phyloP scores from a whole-genome alignment of 768 basidiomycete species.

The Boletus rufocinnamomeus region DNA sequence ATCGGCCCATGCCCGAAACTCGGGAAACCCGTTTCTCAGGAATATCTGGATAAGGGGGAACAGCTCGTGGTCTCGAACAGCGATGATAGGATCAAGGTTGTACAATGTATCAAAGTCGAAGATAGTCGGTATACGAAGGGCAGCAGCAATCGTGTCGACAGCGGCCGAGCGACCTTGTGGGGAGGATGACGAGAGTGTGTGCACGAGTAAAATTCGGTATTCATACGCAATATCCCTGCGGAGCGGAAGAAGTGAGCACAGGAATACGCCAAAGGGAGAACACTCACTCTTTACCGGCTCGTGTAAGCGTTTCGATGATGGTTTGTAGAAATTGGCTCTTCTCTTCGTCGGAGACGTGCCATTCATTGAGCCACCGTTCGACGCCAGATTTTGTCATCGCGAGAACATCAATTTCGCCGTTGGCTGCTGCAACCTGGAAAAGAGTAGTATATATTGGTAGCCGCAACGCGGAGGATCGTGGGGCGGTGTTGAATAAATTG shows the following conservation, averaged over 20 bases:
- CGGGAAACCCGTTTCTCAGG: slow-evolving; percentile 59
- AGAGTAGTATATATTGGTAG: slow-evolving; percentile 62
- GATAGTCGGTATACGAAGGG: slow-evolving; percentile 62
- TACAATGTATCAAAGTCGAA: slow-evolving; percentile 84
- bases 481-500: slow-evolving; percentile 78
- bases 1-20: slow-evolving; percentile 62
- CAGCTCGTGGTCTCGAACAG: slow-evolving; percentile 66
- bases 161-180: slow-evolving; percentile 54
- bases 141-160: slow-evolving; percentile 59
- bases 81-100: slow-evolving; percentile 70
- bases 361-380: slow-evolving; percentile 78
- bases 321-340: slow-evolving; percentile 66
- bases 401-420: slow-evolving; percentile 64
- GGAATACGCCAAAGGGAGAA: background rate
- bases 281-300: slow-evolving; percentile 60
- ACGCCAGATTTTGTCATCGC: slow-evolving; percentile 60
- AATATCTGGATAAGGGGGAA: slow-evolving; percentile 78
- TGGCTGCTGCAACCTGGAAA: slow-evolving; percentile 56
- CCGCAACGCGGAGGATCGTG: slow-evolving; percentile 65
- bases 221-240: slow-evolving; percentile 62
- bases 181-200: slow-evolving; percentile 57
- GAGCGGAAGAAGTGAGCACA: background rate
- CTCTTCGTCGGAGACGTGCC: slow-evolving; percentile 63
- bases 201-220: slow-evolving; percentile 62
- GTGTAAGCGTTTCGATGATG: slow-evolving; percentile 60